These are phyloP conservation scores for Zymoseptoria brevis DNA, from an alignment of 2,329 filamentous ascomycete species.

Conservation along the genomic window DNA sequence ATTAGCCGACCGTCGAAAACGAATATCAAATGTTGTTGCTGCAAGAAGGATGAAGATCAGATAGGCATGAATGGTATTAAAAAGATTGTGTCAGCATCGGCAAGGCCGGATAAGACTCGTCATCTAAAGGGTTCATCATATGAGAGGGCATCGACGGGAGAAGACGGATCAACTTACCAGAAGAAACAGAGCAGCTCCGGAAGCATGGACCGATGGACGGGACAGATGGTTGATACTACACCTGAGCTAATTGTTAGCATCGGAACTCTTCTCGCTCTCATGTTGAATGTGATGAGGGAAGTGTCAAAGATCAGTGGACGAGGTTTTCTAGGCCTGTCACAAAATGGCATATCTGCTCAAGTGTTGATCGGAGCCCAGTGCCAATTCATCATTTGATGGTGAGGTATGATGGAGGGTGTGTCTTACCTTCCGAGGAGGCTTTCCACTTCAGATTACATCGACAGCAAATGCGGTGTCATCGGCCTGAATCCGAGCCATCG, in stretches of 20 bases:
- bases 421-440: slow-evolving; percentile 5
- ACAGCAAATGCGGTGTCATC: no score
- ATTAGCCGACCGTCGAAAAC: not conserved
- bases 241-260: not conserved
- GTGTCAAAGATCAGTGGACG: slow-evolving; percentile 32
- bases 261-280: not conserved
- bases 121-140: slow-evolving; percentile 32
- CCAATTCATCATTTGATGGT: slow-evolving; percentile 29
- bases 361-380: slow-evolving; percentile 32
- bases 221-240: not conserved
- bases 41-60: slow-evolving; percentile 9
- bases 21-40: not conserved
- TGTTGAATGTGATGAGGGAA: slow-evolving; percentile 2
- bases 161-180: slow-evolving; percentile 2
- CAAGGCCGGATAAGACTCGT: slow-evolving; percentile 34
- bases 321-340: slow-evolving; percentile 40
- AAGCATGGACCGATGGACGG: not conserved
- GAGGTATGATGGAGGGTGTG: not conserved
- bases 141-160: slow-evolving; percentile 9
- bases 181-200: not conserved
- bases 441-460: no score
- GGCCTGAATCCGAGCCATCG: not conserved
- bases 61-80: slow-evolving; percentile 32
- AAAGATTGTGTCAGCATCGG: slow-evolving; percentile 32
- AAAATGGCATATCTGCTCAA: slow-evolving; percentile 31